Base-by-base conservation (phyloP, 805 yeast species). In the Saccharomycopsis synnaedendra region DNA sequence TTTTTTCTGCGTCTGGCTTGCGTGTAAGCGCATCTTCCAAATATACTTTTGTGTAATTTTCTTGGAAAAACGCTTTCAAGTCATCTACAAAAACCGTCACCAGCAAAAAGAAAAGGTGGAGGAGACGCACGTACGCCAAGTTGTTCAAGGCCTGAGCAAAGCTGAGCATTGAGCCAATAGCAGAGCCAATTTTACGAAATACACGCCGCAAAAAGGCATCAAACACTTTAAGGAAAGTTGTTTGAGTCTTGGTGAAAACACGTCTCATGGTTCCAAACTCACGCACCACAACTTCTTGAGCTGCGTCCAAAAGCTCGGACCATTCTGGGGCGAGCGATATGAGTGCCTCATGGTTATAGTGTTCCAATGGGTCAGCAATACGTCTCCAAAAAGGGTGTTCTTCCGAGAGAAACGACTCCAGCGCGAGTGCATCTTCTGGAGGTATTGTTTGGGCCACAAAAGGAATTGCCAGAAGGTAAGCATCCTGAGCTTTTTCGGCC, bases 401-500 rank as follows among this genome's bases (percentile, higher is more conserved):
- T 29, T 57, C 64, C 32, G 62, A 59, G 5, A 58, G 37, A n/a
- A 34, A n/a, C 10, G 36, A 34, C n/a, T 34, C 36, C 8, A 9
- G 8, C 10, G 8, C n/a, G 2, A 34, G 36, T 62, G 64, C 55
- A 62, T 45, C 47, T 55, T 49, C 75, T 73, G 53, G 72, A 66
- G 36, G 67, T 69, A 47, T 71, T 5, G 43, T 36, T 6, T 32
- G 32, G 28, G 39, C 37, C 61, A 89, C 83, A 50, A 82, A 74
- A 43, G 80, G 83, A 59, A 85, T 86, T 59, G 85, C 87, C 59
- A 78, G 79, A 39, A 89, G 84, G 64, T 85, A 90, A 43, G 82
- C 78, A 59, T 82, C 86, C 5, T 86, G 82, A 5, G 89, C 90
- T 50, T 82, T 80, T 7, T 76, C 71, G 1, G 49, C 42, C 8